Percentiles rank a stretch among this genome's conserved stretches.
phyloP scores from a whole-genome alignment of 2,329 filamentous ascomycete species.

The Sporothrix schenckii region DNA sequence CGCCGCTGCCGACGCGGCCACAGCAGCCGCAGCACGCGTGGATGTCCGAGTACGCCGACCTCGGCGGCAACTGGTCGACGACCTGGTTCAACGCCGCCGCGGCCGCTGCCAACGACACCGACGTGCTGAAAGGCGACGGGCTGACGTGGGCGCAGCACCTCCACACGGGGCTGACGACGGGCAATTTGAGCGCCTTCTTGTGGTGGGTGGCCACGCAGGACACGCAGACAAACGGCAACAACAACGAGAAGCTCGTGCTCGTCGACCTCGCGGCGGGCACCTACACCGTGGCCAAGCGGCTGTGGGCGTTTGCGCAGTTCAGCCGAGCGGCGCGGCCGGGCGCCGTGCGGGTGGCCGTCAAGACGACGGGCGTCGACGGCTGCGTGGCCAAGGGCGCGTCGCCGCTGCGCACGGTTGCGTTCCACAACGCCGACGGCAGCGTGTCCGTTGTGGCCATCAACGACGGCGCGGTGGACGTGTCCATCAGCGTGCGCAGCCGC shows the following conservation, averaged over 20 bases:
- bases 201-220: constrained; percentile 47
- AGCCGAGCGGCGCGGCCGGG: constrained; percentile 36
- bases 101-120: not conserved
- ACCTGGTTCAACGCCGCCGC: constrained; percentile 50
- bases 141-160: constrained; percentile 54
- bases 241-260: constrained; percentile 38
- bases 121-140: constrained; percentile 46
- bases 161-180: constrained; percentile 48
- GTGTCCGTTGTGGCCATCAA: constrained; percentile 35
- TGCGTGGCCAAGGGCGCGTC: not conserved
- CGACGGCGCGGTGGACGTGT: constrained; percentile 34
- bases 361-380: not conserved
- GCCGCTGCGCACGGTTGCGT: constrained; percentile 31
- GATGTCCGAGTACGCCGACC: constrained; percentile 54
- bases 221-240: constrained; percentile 36
- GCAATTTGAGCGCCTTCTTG: constrained; percentile 51
- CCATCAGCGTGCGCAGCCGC: not conserved
- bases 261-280: constrained; percentile 30
- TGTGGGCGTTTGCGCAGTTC: constrained; percentile 39
- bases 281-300: constrained; percentile 36
- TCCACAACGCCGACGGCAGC: constrained; percentile 33
- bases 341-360: constrained; percentile 33
- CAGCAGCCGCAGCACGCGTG: constrained; percentile 43
- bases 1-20: constrained; percentile 42
- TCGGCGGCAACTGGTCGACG: constrained; percentile 46